Evolutionary conservation across 805 yeast species (phyloP), one percentile per base, ranked within the genome.

Genomic region (Ogataea ramenticola): DNA sequence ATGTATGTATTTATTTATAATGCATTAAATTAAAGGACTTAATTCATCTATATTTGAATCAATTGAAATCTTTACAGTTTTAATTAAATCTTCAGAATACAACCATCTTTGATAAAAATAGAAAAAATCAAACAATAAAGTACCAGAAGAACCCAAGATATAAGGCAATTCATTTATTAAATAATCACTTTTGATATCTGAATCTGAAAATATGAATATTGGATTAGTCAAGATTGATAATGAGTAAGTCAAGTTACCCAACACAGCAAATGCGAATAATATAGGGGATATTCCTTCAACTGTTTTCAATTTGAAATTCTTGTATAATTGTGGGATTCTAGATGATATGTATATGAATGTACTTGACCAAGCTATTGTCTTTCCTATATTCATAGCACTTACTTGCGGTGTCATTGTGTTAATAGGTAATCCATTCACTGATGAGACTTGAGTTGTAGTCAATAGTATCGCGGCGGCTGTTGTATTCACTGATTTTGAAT

Each of bases 211-310:
- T 44, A 60, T 42, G 39, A 78, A 79, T 14, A 70, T 69, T 64
- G 86, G 74, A 40, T 86, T 78, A 1, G 82, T 69, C 36, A 89
- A 52, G 24, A 91, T 88, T 7, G 95, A 84, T 7, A 77, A 52
- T 0, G 93, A 77, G 61, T 91, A 90, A 1, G 88, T 75, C 32
- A 80, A 51, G 61, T 91, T 91, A 4, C 95, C 96, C 21, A 77
- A 43, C 37, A 90, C 67, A 1, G 96, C 95, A 17, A 91, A 78
- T 11, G 77, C 77, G 60, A 90, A 90, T 21, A 89, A 68, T 38
- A 85, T 62, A 20, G 95, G 87, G 1, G 96, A 85, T 2, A 89
- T 70, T 2, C 96, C 97, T 30, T 83, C 82, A 0, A 95, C 93
- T 1, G 96, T 86, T 58, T 86, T 85, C 34, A 96, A 70, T 42